Evolutionary conservation across 1,284 basidiomycete species (phyloP).

Genomic region (Omphalotus olearius): DNA sequence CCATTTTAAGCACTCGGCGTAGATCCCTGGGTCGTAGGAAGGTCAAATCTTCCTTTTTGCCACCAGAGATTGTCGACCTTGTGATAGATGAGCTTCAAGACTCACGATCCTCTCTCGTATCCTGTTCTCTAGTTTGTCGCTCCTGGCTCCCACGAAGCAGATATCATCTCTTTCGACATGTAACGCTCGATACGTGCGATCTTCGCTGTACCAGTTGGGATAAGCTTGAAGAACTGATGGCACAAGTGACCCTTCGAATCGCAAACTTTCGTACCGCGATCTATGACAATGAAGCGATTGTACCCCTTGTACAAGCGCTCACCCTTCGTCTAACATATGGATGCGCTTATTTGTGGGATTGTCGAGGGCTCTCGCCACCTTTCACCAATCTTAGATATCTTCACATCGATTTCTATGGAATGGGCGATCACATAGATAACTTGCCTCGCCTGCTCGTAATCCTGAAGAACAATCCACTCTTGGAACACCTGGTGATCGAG

Average conservation of each 20-base stretch:
- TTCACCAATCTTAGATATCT: constrained; percentile 1
- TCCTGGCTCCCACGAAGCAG: constrained; percentile 9
- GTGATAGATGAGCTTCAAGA: not conserved
- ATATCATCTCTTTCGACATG: constrained; percentile 5
- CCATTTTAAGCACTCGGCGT: too few relatives aligned
- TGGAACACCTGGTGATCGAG: not conserved
- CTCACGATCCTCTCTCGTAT: not conserved
- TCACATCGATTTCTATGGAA: not conserved
- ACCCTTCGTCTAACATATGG: too few relatives aligned
- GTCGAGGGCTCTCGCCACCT: not conserved
- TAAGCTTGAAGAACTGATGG: too few relatives aligned
- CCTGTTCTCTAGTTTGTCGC: not conserved
- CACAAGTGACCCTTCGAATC: too few relatives aligned
- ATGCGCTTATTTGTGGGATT: too few relatives aligned
- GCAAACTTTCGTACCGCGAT: too few relatives aligned
- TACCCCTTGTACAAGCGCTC: too few relatives aligned
- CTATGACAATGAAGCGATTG: too few relatives aligned
- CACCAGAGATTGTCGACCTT: constrained; percentile 7
- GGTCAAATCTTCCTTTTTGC: not conserved
- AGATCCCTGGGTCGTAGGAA: too few relatives aligned
- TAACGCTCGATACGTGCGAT: not conserved
- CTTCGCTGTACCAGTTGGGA: too few relatives aligned
- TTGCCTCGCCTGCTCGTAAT: not conserved
- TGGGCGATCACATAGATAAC: not conserved
- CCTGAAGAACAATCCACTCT: not conserved